phyloP scores from a whole-genome alignment of 768 basidiomycete genomes.

The Suillus subluteus region DNA sequence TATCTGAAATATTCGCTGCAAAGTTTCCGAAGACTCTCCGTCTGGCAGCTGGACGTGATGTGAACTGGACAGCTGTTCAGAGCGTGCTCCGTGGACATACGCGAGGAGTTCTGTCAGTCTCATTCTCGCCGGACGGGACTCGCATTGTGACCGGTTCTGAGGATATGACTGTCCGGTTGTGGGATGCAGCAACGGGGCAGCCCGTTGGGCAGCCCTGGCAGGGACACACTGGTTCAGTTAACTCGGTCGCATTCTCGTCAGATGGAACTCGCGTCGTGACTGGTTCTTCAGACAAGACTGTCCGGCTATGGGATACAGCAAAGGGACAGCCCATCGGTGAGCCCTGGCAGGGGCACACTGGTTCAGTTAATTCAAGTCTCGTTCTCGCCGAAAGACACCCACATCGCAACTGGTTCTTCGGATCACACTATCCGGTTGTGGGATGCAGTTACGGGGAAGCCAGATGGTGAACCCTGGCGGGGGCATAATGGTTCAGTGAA shows the following conservation, averaged over 20 bases:
- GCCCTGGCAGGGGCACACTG: constrained; percentile 2
- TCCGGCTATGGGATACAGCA: background rate
- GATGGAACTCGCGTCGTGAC: background rate
- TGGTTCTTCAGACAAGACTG: background rate
- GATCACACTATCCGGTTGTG: constrained; percentile 11
- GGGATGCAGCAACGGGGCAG: background rate
- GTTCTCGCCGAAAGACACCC: constrained; percentile 12
- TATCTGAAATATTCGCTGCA: constrained; percentile 3
- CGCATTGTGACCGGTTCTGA: background rate
- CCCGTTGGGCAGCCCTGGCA: background rate
- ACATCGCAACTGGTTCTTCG: constrained; percentile 4
- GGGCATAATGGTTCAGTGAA: constrained; percentile 10
- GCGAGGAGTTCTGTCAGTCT: background rate
- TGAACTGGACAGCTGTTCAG: constrained; percentile 22
- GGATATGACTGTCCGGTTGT: background rate
- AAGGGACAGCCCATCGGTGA: background rate
- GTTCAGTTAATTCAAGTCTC: constrained; percentile 1
- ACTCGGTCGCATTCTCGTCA: background rate
- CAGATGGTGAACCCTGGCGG: background rate
- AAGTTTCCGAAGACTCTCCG: background rate
- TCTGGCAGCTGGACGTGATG: background rate
- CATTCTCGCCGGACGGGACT: background rate
- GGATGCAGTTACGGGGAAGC: constrained; percentile 11
- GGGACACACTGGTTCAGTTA: background rate
- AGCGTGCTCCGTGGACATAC: constrained; percentile 14